Percentiles rank a stretch among this genome's conserved stretches.
These are phyloP conservation scores for Penicillium paxilli DNA, from an alignment of 495 filamentous ascomycete genomes.

Conservation along the genomic window DNA sequence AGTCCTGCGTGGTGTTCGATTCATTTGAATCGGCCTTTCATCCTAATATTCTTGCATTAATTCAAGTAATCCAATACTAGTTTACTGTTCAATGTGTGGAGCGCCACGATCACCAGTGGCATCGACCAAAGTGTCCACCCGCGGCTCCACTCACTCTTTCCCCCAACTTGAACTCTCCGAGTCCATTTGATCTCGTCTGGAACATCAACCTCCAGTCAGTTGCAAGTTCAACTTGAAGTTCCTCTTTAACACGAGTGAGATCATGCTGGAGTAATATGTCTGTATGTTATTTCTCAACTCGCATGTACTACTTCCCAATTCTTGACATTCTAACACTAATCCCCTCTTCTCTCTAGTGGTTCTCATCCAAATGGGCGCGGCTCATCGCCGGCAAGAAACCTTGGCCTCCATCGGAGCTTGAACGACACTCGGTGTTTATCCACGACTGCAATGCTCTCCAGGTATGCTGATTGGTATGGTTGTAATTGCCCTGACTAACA, in stretches of 20 bases:
- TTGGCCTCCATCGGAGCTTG: slow-evolving; percentile 71
- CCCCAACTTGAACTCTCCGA: slow-evolving; percentile 16
- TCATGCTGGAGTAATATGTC: slow-evolving; percentile 42
- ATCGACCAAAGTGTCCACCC: slow-evolving; percentile 12
- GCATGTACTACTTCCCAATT: slow-evolving; percentile 20
- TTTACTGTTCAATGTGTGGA: no score
- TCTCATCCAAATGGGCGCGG: slow-evolving; percentile 47
- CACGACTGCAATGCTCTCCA: slow-evolving; percentile 81
- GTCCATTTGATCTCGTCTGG: no score
- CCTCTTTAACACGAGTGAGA: slow-evolving; percentile 17
- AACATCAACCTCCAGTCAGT: no score
- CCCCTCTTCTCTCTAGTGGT: slow-evolving; percentile 81
- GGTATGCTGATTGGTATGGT: slow-evolving; percentile 46
- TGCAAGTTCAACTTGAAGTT: no score
- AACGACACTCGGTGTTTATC: slow-evolving; percentile 88
- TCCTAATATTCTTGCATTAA: no score
- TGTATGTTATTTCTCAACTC: not conserved
- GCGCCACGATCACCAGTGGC: not conserved
- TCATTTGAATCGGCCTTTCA: no score
- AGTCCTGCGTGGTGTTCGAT: not conserved
- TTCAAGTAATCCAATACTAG: not conserved
- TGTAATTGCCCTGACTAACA: slow-evolving; percentile 9
- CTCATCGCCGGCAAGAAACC: slow-evolving; percentile 77
- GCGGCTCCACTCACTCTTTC: slow-evolving; percentile 26
- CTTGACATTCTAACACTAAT: no score